Evolutionary conservation across 73 alveolate genomes (phyloP).

Genomic region (Effrenium voratum): DNA sequence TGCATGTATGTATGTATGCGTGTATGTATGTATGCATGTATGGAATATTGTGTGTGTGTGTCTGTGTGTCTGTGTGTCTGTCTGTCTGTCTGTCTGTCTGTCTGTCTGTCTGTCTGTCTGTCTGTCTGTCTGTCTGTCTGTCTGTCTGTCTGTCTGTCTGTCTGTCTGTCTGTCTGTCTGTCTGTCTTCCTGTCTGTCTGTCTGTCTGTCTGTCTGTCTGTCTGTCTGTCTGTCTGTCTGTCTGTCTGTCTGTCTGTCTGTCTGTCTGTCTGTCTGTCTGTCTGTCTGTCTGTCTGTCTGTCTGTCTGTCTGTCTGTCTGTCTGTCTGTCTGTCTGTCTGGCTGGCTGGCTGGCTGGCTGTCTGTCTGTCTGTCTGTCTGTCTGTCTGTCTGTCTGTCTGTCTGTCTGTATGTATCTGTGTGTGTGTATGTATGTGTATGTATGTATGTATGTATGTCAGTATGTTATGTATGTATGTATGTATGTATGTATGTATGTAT

Average conservation of each 20-base stretch:
- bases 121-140: not conserved
- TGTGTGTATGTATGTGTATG: too few species aligned
- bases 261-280: not conserved
- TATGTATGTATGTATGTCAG: too few species aligned
- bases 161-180: not conserved
- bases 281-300: not conserved
- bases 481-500: too few species aligned
- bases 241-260: not conserved
- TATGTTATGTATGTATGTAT: too few species aligned
- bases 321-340: not conserved
- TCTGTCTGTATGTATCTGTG: too few species aligned
- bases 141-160: not conserved
- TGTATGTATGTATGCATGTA: too few species aligned
- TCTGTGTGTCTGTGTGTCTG: not conserved
- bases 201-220: not conserved
- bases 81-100: not conserved
- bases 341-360: too few species aligned
- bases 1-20: too few species aligned
- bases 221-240: not conserved
- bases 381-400: too few species aligned
- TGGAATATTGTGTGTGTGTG: too few species aligned
- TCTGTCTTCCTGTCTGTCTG: not conserved
- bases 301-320: not conserved
- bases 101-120: slow-evolving; percentile 1
- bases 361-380: too few species aligned